Base-by-base conservation (phyloP, 2,329 filamentous ascomycete genomes). In the Aspergillus amoenus region DNA sequence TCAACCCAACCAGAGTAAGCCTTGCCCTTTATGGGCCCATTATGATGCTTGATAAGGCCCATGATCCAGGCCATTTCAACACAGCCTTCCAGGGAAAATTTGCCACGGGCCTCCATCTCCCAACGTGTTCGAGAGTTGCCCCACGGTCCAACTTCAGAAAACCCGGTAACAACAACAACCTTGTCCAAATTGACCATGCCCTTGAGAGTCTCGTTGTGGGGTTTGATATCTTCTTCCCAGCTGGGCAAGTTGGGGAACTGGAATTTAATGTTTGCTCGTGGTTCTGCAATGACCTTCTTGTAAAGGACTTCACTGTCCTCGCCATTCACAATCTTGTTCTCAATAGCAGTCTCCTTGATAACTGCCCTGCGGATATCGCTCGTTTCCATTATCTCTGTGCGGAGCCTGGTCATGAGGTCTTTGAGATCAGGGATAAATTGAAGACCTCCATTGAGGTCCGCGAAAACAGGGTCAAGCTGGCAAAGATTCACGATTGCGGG, bases 61-160 rank as follows among this genome's bases (percentile, higher is more conserved):
- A 97, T 99, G 76, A 99, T 91, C 94, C 94, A 99, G 32, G 94
- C 93, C 94, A 99, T 99, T 78, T 99, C 94, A 59, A 99, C 89
- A 70, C 94, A 97, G 30, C 94, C 94, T 76, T 99, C 95, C 13
- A 99, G 85, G 8, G 94, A 97, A 80, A 99, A 99, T 71, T 96
- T 85, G 72, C 94, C 94, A 65, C 93, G 88, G 1, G 94, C 93
- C 76, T 99, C 94, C 93, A 99, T 99, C 81, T 99, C 94, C 94
- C 94, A 99, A 61, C 94, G 88, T 45, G 94, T 99, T 69, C 94
- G 88, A 3, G 94, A 93, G 81, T 97, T 99, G 81, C 94, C 94
- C 95, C 94, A 99, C 7, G 94, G 94, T 15, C 79, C 73, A 49
- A 73, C 69, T 61, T 99, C 94, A 54, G 94, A 86, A 71, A 99